Conservation (phyloP, 768 basidiomycete species). For the Termitomyces bulborhizus region DNA sequence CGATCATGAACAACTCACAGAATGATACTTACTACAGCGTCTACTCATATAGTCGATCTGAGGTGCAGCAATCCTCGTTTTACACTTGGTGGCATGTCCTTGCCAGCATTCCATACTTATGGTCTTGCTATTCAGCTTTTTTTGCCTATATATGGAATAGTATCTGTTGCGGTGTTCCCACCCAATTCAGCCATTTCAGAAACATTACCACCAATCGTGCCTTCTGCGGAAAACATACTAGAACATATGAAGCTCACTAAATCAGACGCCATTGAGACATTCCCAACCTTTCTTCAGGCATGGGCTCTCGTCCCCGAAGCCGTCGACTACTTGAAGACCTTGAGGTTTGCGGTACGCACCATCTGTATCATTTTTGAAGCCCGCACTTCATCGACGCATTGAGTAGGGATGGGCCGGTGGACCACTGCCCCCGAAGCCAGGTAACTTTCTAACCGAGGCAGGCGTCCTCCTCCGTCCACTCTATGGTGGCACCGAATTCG, state of each 20-base stretch:
- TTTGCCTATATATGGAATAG: not conserved
- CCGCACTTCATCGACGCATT: not conserved
- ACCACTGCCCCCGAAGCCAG: conserved; percentile 7
- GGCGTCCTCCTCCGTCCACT: conserved; percentile 6
- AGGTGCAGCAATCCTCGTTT: not conserved
- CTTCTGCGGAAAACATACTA: conserved; percentile 15
- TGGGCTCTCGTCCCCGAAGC: conserved; percentile 24
- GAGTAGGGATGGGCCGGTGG: conserved; percentile 9
- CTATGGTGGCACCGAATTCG: conserved; percentile 15
- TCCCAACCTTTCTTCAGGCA: conserved; percentile 32
- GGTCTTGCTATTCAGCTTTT: conserved; percentile 25
- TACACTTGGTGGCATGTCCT: not conserved
- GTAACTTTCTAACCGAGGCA: conserved; percentile 2
- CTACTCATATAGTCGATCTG: not conserved
- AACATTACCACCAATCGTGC: conserved; percentile 22
- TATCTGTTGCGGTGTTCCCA: conserved; percentile 24
- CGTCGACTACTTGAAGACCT: conserved; percentile 12
- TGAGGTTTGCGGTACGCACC: not conserved
- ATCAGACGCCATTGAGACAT: conserved; percentile 23
- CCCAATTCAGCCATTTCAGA: conserved; percentile 18
- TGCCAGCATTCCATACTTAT: conserved; percentile 36
- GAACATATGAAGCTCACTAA: conserved; percentile 23
- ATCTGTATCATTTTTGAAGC: not conserved
- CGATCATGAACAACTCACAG: not conserved
- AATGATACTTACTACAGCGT: not conserved